These are phyloP conservation scores for Penicillium lagena DNA, from an alignment of 495 filamentous ascomycete genomes.

Conservation along the genomic window DNA sequence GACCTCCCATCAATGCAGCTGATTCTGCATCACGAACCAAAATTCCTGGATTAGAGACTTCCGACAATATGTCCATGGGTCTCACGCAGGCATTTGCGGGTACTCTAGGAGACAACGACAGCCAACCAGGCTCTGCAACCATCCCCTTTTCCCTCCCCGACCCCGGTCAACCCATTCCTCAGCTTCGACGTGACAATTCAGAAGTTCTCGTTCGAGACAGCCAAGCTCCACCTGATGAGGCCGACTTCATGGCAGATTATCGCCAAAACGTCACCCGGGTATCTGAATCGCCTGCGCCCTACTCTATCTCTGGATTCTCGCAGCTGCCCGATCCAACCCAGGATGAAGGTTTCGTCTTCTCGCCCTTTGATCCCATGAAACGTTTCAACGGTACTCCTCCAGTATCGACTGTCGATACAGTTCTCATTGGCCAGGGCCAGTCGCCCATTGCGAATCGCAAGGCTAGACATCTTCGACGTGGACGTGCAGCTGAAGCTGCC, in stretches of 20 bases:
- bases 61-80: constrained; percentile 55
- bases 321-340: constrained; percentile 74
- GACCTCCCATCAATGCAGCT: constrained; percentile 15
- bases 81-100: constrained; percentile 91
- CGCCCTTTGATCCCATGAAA: constrained; percentile 47
- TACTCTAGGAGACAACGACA: constrained; percentile 66
- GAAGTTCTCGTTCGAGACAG: constrained; percentile 61
- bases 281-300: constrained; percentile 35
- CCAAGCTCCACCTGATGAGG: constrained; percentile 39
- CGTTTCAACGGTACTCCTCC: constrained; percentile 57
- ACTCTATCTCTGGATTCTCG: constrained; percentile 50
- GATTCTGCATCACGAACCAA: constrained; percentile 30
- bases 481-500: constrained; percentile 24
- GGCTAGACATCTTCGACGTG: constrained; percentile 51
- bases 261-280: constrained; percentile 27
- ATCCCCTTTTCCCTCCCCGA: constrained; percentile 46
- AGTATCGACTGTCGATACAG: constrained; percentile 63
- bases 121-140: constrained; percentile 35
- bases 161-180: constrained; percentile 38
- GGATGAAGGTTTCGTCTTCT: constrained; percentile 68
- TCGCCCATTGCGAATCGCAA: constrained; percentile 57
- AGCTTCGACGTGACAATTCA: constrained; percentile 37
- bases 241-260: constrained; percentile 25
- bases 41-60: constrained; percentile 51
- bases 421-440: constrained; percentile 47